Percentiles rank a stretch among this genome's conserved stretches.
These are phyloP conservation scores for Ascochyta viciae-villosae DNA, from an alignment of 2,329 filamentous ascomycete genomes.

Conservation along the genomic window DNA sequence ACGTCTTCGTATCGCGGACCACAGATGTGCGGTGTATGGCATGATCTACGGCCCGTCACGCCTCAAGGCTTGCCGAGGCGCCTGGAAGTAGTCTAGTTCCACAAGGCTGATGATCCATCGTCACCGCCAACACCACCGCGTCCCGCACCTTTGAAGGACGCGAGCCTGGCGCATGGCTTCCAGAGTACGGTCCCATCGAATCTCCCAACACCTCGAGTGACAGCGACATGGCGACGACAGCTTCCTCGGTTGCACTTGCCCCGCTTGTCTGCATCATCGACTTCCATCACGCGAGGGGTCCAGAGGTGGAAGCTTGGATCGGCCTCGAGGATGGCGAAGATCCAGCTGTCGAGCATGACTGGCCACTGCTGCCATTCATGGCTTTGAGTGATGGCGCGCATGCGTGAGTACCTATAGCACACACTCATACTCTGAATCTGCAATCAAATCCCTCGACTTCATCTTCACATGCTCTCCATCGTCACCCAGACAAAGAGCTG, in stretches of 20 bases:
- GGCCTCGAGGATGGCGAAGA: slow-evolving; percentile 76
- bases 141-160: slow-evolving; percentile 27
- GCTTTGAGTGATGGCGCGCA: slow-evolving; percentile 95
- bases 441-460: neutral
- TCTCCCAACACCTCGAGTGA: slow-evolving; percentile 17
- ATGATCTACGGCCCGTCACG: slow-evolving; percentile 15
- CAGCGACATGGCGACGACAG: slow-evolving; percentile 50
- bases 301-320: slow-evolving; percentile 93
- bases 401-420: slow-evolving; percentile 61
- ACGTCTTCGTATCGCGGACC: neutral
- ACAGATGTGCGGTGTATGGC: neutral
- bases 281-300: slow-evolving; percentile 69
- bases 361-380: slow-evolving; percentile 94
- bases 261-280: slow-evolving; percentile 59
- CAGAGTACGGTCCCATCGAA: neutral
- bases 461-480: slow-evolving; percentile 7
- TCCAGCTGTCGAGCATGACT: slow-evolving; percentile 84
- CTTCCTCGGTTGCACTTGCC: slow-evolving; percentile 18
- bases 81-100: slow-evolving; percentile 22
- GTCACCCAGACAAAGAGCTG: slow-evolving; percentile 5
- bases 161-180: slow-evolving; percentile 23
- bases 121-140: slow-evolving; percentile 32
- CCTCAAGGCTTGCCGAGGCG: slow-evolving; percentile 22
- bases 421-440: slow-evolving; percentile 45
- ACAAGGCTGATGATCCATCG: slow-evolving; percentile 34